phyloP scores from a whole-genome alignment of 2,329 filamentous ascomycete genomes.

The Plenodomus tracheiphilus region DNA sequence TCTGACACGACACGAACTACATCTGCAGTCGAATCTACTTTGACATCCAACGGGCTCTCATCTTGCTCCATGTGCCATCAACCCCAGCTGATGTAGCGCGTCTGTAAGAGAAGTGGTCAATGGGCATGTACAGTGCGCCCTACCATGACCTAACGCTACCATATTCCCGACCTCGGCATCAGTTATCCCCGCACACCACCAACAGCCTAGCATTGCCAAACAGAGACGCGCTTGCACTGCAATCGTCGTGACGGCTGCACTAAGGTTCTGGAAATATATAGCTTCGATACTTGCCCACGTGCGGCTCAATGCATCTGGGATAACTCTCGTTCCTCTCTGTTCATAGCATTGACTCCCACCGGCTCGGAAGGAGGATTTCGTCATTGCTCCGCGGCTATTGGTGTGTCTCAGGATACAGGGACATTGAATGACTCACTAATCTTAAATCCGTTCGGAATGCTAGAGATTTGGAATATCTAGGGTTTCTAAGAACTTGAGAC shows the following conservation, averaged over 20 bases:
- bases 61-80: too few species aligned
- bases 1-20: too few species aligned
- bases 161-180: slow-evolving; percentile 31
- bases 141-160: neutral
- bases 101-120: too few species aligned
- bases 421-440: neutral
- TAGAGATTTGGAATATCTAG: neutral
- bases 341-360: neutral
- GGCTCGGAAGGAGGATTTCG: neutral
- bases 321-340: neutral
- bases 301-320: neutral
- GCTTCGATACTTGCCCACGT: neutral
- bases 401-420: neutral
- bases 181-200: slow-evolving; percentile 24
- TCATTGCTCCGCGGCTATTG: neutral
- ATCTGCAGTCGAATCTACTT: too few species aligned
- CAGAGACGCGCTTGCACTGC: slow-evolving; percentile 26
- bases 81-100: too few species aligned
- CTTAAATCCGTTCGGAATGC: neutral
- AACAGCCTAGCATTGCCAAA: slow-evolving; percentile 3
- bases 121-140: too few species aligned
- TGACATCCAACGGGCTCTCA: too few species aligned
- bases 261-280: slow-evolving; percentile 6
- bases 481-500: neutral
- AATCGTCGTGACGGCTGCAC: slow-evolving; percentile 23